These are phyloP conservation scores for Phytophthora sp. DNA, from an alignment of 352 stramenopile genomes.

Conservation along the genomic window DNA sequence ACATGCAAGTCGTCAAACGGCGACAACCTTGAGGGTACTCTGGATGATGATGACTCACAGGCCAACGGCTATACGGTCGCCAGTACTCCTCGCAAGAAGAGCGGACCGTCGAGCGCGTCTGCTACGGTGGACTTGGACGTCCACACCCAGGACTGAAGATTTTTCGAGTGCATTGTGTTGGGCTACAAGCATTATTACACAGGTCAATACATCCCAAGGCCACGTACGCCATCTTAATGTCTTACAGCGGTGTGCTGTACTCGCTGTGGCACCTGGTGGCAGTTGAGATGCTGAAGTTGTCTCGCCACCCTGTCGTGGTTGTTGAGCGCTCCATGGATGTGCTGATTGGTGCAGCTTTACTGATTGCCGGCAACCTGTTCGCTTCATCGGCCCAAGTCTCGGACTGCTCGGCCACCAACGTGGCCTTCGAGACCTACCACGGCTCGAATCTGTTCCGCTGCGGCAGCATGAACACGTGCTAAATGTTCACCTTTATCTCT, in stretches of 20 bases:
- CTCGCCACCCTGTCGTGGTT: constrained; percentile 35
- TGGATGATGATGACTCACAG: constrained; percentile 35
- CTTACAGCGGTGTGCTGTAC: constrained; percentile 51
- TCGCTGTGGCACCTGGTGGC: constrained; percentile 50
- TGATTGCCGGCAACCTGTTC: constrained; percentile 48
- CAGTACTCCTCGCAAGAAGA: constrained; percentile 38
- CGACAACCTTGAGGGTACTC: constrained; percentile 29
- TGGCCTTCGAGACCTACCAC: constrained; percentile 38
- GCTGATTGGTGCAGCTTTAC: constrained; percentile 33
- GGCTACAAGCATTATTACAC: constrained; percentile 59
- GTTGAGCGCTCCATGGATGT: constrained; percentile 46
- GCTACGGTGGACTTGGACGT: constrained; percentile 27
- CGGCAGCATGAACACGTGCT: constrained; percentile 45
- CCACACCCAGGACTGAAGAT: constrained; percentile 40
- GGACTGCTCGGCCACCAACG: constrained; percentile 46
- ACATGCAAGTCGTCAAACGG: constrained; percentile 25
- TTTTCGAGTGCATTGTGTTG: constrained; percentile 37
- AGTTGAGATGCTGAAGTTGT: constrained; percentile 49
- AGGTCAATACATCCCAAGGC: constrained; percentile 53
- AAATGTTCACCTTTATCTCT: constrained; percentile 50
- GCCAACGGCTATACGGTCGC: constrained; percentile 36
- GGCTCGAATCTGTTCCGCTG: constrained; percentile 45
- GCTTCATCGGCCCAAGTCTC: constrained; percentile 38
- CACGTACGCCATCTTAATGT: constrained; percentile 50
- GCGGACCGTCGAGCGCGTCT: constrained; percentile 12